Base-by-base conservation (phyloP, 306 rosid species). In the Alnus rubra region DNA sequence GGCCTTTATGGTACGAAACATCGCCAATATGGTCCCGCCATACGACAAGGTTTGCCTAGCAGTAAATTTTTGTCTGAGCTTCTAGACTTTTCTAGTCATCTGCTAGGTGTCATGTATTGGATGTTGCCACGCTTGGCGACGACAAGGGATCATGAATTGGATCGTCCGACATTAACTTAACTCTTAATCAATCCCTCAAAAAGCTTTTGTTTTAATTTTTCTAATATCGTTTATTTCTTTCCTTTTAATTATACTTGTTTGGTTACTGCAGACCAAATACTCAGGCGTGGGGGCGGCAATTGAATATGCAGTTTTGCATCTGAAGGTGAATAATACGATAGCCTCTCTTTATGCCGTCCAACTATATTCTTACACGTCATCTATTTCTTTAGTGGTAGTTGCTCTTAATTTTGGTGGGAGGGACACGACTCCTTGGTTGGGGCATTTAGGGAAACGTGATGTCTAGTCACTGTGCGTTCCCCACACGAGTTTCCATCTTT, bases 1-100 rank as follows among this genome's bases (percentile, higher is more conserved):
- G 82, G 99, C 99, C 15, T 95, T 95, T 62, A 81, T 91, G 73
- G 97, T 95, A 45, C 84, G 99, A 5, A 95, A 95, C 90, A 95
- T 95, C n/a, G 99, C 99, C 71, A 95, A 76, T 88, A 95, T 95
- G 99, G 96, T 95, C 78, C 99, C 99, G 71, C 98, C 98, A 14
- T 95, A 18, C 63, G 96, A 91, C 78, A 82, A 81, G 99, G 99
- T 94, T 80, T 28, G 64, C 60, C 75, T 37, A 3, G 9, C 2
- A 9, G 5, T 2, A 52, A 2, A 52, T n/a, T 9, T 56, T 56
- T 7, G 9, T 23, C 19, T 56, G 7, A 13, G 1, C 19, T 19
- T 7, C 44, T 42, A 4, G 7, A 42, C 45, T 42, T 5, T 42
- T 5, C 7, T 6, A 42, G 7, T 42, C 7, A 42, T 42, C 7